Conservation (phyloP, 176 grass and related monocot species). For the Ensete ventricosum region DNA sequence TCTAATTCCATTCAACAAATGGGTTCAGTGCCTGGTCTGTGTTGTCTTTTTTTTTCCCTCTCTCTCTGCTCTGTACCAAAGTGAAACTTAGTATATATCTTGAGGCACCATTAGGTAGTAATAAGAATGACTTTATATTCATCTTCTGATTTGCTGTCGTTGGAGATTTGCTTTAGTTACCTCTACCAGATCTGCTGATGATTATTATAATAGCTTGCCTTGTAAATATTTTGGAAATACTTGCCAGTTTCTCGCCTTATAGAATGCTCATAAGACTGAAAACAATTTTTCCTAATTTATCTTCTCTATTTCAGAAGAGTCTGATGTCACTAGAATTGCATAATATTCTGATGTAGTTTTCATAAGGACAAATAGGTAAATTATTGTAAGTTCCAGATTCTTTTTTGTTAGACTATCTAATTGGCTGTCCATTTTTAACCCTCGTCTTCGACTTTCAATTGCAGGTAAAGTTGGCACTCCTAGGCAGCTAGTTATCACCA, state of each 20-base stretch:
- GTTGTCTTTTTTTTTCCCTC: neutral
- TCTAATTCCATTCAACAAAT: neutral
- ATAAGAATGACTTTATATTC: no score
- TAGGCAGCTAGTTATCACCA: slow-evolving; percentile 76
- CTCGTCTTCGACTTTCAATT: neutral
- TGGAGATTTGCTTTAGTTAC: no score
- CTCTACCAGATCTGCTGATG: no score
- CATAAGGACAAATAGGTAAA: neutral
- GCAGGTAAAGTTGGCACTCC: slow-evolving; percentile 82
- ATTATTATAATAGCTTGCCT: no score
- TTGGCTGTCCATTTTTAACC: neutral
- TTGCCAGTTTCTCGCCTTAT: neutral
- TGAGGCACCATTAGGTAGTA: no score
- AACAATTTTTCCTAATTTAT: neutral
- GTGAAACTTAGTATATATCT: no score
- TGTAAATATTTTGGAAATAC: neutral
- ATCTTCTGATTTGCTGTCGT: no score
- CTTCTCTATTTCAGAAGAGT: neutral
- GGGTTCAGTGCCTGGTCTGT: neutral
- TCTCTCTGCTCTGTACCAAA: no score
- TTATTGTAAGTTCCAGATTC: no score
- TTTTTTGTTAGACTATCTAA: no score
- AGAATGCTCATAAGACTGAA: neutral
- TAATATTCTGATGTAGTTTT: neutral
- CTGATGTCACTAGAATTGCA: neutral